Evolutionary conservation across 1,284 basidiomycete genomes (phyloP), one percentile per base, ranked within the genome.

Genomic region (Cryptococcus sp.): DNA sequence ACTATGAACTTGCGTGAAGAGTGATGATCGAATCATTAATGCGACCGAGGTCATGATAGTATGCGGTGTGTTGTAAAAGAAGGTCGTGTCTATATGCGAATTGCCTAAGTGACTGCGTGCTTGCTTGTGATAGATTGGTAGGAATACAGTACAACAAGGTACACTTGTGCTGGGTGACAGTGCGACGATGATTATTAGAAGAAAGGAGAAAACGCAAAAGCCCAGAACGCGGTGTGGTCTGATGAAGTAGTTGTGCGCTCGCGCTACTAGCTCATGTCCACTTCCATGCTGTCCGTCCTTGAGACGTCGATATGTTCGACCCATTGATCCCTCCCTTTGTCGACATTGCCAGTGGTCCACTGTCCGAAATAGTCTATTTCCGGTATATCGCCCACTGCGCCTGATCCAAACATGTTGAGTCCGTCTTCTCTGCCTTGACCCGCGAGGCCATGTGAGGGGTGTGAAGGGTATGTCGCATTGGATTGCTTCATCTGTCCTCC

Each of bases 281-380:
- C 40, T 39, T 73, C 72, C 72, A 75, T 75, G 11, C 59, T 68
- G 15, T 69, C 67, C 8, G 31, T 35, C 10, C 31, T 35, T 4
- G 31, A 35, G 25, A 47, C 66, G 8, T 16, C 27, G 17, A 72
- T 62, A 54, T 76, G 61, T 61, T 76, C 74, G 16, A 76, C 74
- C 74, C 74, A 76, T 50, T 67, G 53, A 54, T 76, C 70, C 31
- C 64, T 57, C 47, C 46, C 46, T 41, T 57, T 62, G 23, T 27
- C 49, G 15, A 45, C 50, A 19, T 54, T 40, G n/a, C 54, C 31
- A 20, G 57, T 55, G n/a, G 51, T 48, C 56, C 65, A 65, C 42
- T 58, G 48, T 8, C 60, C 62, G 53, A 65, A 69, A 49, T 70
- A 68, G 39, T 71, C 67, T 45, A 53, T 53, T 42, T 62, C 56